A percentile compares a stretch with the other conserved stretches of the same genome.
phyloP scores from a whole-genome alignment of 352 stramenopile species.

The Aphanomyces cochlioides region DNA sequence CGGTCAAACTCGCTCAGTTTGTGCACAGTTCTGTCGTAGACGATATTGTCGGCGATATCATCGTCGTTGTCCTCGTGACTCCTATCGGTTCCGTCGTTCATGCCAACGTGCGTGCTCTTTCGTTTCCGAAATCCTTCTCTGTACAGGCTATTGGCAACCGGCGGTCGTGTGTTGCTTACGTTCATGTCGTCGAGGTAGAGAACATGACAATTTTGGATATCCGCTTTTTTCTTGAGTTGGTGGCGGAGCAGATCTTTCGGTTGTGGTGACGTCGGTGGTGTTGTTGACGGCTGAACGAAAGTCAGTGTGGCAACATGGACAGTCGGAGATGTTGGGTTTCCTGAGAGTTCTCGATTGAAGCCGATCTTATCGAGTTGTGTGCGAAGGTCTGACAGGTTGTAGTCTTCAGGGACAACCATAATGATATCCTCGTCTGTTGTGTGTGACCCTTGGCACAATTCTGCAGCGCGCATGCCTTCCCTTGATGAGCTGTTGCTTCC shows the following conservation, averaged over 20 bases:
- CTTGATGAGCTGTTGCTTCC: no score
- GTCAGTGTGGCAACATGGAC: conserved; percentile 14
- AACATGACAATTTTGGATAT: conserved; percentile 32
- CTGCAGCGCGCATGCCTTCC: no score
- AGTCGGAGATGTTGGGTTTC: background rate
- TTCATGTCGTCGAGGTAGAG: conserved; percentile 64
- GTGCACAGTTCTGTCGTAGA: background rate
- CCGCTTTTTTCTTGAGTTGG: conserved; percentile 59
- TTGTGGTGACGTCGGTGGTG: conserved; percentile 73
- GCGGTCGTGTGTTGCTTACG: conserved; percentile 32
- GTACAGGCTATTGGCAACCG: background rate
- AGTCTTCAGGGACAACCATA: conserved; percentile 3
- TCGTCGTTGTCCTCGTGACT: conserved; percentile 11
- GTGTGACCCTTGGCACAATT: no score
- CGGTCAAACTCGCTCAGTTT: conserved; percentile 8
- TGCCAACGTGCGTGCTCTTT: conserved; percentile 66
- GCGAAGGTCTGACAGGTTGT: background rate
- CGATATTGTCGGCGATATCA: background rate
- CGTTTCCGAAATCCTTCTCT: conserved; percentile 57
- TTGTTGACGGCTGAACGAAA: conserved; percentile 41
- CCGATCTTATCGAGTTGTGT: conserved; percentile 17
- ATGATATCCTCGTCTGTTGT: conserved; percentile 6
- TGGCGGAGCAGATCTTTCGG: conserved; percentile 66
- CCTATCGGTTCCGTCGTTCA: background rate
- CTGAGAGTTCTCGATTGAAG: background rate